Evolutionary conservation across 1,139 yeast species (phyloP).

Genomic region (Magnusiomyces starmeri): DNA sequence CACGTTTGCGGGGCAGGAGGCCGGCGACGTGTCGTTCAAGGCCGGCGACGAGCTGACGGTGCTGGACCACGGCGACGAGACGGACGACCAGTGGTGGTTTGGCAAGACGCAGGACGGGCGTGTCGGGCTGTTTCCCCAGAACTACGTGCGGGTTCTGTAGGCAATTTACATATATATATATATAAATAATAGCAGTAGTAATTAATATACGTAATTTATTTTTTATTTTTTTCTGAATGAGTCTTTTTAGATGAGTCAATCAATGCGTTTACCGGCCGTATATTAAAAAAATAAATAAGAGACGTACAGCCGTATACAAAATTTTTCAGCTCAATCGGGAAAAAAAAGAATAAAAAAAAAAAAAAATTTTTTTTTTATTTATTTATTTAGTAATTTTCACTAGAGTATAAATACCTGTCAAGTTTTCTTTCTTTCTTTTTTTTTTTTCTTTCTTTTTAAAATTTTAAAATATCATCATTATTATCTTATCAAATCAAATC

Average conservation of each 20-base stretch:
- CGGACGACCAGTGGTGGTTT: slow-evolving; percentile 53
- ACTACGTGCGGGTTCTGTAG: slow-evolving; percentile 38
- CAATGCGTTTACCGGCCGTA: no score
- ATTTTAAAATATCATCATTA: not conserved
- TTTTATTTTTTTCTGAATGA: no score
- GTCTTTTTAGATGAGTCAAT: no score
- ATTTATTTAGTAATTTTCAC: not conserved
- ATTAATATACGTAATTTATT: no score
- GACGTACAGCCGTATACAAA: no score
- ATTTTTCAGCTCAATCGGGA: no score
- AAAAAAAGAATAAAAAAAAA: not conserved
- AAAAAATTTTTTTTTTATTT: not conserved
- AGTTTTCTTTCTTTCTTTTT: not conserved
- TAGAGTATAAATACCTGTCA: no score
- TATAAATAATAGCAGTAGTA: not conserved
- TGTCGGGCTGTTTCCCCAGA: slow-evolving; percentile 49
- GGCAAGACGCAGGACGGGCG: slow-evolving; percentile 43
- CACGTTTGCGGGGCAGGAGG: slow-evolving; percentile 35
- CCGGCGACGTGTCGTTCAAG: slow-evolving; percentile 46
- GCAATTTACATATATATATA: not conserved
- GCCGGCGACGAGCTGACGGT: slow-evolving; percentile 46
- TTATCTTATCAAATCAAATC: not conserved
- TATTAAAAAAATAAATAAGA: no score
- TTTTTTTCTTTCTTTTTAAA: not conserved
- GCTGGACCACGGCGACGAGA: slow-evolving; percentile 35